phyloP scores from a whole-genome alignment of 2,329 filamentous ascomycete genomes.

The Eutypella sp. region DNA sequence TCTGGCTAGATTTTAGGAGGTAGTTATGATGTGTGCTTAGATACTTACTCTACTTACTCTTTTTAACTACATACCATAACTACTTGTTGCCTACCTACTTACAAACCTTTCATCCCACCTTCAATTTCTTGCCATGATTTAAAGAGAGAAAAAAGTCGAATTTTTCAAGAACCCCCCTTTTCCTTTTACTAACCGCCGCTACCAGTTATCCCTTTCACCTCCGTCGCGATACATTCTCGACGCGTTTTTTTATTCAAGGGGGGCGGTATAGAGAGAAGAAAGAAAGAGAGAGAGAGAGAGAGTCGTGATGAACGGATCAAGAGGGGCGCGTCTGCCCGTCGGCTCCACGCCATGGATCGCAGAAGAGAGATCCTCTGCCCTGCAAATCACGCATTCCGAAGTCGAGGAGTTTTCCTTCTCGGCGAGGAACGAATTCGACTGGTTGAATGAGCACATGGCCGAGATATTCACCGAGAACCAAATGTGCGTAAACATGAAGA shows the following conservation, averaged over 20 bases:
- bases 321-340: constrained; percentile 56
- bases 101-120: constrained; percentile 1
- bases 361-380: constrained; percentile 74
- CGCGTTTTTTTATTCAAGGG: too few relatives aligned
- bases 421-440: constrained; percentile 89
- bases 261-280: too few relatives aligned
- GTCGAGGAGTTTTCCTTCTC: constrained; percentile 91
- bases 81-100: too few relatives aligned
- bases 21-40: too few relatives aligned
- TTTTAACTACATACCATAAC: background rate
- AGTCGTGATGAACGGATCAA: constrained; percentile 27
- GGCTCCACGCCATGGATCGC: constrained; percentile 82
- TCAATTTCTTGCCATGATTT: constrained; percentile 14
- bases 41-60: too few relatives aligned
- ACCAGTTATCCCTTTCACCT: too few relatives aligned
- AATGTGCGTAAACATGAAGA: constrained; percentile 59
- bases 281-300: too few relatives aligned
- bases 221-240: too few relatives aligned
- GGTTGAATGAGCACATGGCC: constrained; percentile 97
- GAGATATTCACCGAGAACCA: constrained; percentile 85
- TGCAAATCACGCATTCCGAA: constrained; percentile 72
- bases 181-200: too few relatives aligned
- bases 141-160: too few relatives aligned
- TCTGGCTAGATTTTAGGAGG: background rate
- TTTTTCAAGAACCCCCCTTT: too few relatives aligned